Evolutionary conservation across 257 asterid genomes (phyloP).

Genomic region (Hygrophila difformis): DNA sequence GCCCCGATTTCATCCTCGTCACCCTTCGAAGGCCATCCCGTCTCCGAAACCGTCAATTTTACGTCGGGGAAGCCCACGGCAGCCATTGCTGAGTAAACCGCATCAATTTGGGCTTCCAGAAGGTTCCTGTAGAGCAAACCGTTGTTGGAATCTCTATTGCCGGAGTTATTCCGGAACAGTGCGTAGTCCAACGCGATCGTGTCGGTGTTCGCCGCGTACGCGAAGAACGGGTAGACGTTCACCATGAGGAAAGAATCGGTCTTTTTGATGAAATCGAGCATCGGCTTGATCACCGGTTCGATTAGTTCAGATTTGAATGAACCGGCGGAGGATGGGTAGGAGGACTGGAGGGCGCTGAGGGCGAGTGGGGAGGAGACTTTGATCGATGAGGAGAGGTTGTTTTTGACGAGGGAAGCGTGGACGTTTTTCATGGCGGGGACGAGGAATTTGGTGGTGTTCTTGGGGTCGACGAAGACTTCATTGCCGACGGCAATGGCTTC

Average conservation of each 20-base stretch:
- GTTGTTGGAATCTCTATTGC: slow-evolving; percentile 45
- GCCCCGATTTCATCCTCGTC: slow-evolving; percentile 67
- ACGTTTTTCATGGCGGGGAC: slow-evolving; percentile 86
- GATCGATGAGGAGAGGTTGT: slow-evolving; percentile 32
- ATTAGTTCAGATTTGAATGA: slow-evolving; percentile 49
- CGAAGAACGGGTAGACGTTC: slow-evolving; percentile 72
- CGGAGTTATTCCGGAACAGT: slow-evolving; percentile 37
- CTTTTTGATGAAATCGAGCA: slow-evolving; percentile 46
- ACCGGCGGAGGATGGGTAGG: slow-evolving; percentile 86
- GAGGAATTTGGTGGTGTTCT: slow-evolving; percentile 45
- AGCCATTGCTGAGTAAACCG: slow-evolving; percentile 66
- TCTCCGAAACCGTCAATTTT: slow-evolving; percentile 50
- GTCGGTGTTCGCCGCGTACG: slow-evolving; percentile 52
- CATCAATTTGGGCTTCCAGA: slow-evolving; percentile 80
- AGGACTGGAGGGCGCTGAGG: slow-evolving; percentile 45
- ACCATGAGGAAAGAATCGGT: slow-evolving; percentile 71
- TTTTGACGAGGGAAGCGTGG: slow-evolving; percentile 41
- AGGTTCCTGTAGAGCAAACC: slow-evolving; percentile 58
- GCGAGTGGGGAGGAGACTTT: slow-evolving; percentile 71
- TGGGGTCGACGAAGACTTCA: slow-evolving; percentile 64
- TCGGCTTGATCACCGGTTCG: slow-evolving; percentile 74
- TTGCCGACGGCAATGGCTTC: slow-evolving; percentile 82
- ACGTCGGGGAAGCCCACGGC: slow-evolving; percentile 39
- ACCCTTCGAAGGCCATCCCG: slow-evolving; percentile 97
- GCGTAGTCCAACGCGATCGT: slow-evolving; percentile 67